A percentile compares a stretch with the other conserved stretches of the same genome.
These are phyloP conservation scores for Pugionium dolabratum DNA, from an alignment of 345 rosid species.

Conservation along the genomic window DNA sequence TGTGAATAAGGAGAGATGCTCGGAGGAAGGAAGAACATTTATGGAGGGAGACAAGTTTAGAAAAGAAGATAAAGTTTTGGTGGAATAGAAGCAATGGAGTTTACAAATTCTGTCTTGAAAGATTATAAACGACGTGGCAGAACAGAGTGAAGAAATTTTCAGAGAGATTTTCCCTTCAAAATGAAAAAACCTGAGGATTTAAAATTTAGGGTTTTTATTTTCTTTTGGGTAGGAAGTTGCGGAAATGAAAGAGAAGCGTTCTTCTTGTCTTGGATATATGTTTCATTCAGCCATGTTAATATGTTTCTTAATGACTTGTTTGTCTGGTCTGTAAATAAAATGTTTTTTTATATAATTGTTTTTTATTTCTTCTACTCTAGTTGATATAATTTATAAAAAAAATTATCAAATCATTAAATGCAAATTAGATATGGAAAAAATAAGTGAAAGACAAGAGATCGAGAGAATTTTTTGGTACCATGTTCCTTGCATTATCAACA, in stretches of 20 bases:
- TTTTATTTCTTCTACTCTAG: neutral
- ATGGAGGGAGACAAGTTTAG: slow-evolving; percentile 24
- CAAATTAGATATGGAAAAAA: slow-evolving; percentile 16
- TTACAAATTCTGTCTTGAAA: slow-evolving; percentile 34
- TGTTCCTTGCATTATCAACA: slow-evolving; percentile 36
- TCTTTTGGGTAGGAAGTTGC: slow-evolving; percentile 5
- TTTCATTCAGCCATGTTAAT: slow-evolving; percentile 40
- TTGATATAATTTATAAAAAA: neutral
- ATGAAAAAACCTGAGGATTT: neutral
- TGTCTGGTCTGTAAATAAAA: slow-evolving; percentile 18
- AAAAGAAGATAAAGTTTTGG: slow-evolving; percentile 22
- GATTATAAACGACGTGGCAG: slow-evolving; percentile 15
- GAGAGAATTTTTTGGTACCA: slow-evolving; percentile 14
- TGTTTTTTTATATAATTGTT: neutral
- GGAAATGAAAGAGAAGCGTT: slow-evolving; percentile 25
- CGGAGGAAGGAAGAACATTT: slow-evolving; percentile 7
- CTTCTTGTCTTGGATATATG: slow-evolving; percentile 19
- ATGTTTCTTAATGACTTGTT: slow-evolving; percentile 38
- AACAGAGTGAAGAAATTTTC: neutral
- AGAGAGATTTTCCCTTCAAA: neutral
- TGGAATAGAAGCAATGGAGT: slow-evolving; percentile 29
- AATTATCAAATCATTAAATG: slow-evolving; percentile 29
- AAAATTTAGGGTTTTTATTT: neutral
- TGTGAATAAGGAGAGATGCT: slow-evolving; percentile 34
- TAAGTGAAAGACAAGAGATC: slow-evolving; percentile 21